Conservation (phyloP, 2,329 filamentous ascomycete genomes). For the Epichloe elymi region DNA sequence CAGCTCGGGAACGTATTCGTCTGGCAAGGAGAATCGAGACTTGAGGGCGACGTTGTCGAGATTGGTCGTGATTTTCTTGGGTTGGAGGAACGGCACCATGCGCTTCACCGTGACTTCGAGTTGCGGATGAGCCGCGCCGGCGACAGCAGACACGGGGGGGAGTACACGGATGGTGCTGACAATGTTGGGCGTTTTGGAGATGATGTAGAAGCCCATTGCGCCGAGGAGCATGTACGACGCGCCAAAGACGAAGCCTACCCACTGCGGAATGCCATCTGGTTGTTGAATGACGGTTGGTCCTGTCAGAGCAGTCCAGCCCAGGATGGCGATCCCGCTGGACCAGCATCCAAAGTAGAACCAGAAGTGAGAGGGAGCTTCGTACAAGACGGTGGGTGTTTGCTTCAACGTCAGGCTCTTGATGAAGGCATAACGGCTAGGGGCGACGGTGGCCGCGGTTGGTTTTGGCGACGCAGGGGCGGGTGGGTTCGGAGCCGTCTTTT, state of each 20-base stretch:
- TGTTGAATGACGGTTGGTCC: conserved; percentile 20
- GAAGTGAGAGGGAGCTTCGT: conserved; percentile 51
- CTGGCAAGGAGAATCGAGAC: conserved; percentile 25
- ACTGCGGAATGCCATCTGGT: conserved; percentile 38
- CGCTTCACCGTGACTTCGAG: conserved; percentile 41
- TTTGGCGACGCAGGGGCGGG: conserved; percentile 5
- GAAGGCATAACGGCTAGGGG: conserved; percentile 29
- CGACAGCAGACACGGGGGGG: conserved; percentile 27
- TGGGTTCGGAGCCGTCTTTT: conserved; percentile 5
- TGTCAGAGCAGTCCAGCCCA: conserved; percentile 23
- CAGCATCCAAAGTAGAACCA: conserved; percentile 50
- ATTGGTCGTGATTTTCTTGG: conserved; percentile 27
- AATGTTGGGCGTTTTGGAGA: conserved; percentile 43
- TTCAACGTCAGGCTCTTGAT: conserved; percentile 43
- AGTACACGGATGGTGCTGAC: conserved; percentile 45
- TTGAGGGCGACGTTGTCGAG: conserved; percentile 22
- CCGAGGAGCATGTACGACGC: conserved; percentile 47
- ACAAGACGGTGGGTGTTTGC: conserved; percentile 44
- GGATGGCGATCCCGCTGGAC: conserved; percentile 31
- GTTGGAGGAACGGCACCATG: conserved; percentile 33
- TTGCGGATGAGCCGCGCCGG: conserved; percentile 20
- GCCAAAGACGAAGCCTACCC: conserved; percentile 44
- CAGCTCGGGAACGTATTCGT: conserved; percentile 24
- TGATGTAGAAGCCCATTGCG: conserved; percentile 45
- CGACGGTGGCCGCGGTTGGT: conserved; percentile 7